Evolutionary conservation across 371 early-diverging fungal species (phyloP).

Genomic region (Entomophthora muscae): DNA sequence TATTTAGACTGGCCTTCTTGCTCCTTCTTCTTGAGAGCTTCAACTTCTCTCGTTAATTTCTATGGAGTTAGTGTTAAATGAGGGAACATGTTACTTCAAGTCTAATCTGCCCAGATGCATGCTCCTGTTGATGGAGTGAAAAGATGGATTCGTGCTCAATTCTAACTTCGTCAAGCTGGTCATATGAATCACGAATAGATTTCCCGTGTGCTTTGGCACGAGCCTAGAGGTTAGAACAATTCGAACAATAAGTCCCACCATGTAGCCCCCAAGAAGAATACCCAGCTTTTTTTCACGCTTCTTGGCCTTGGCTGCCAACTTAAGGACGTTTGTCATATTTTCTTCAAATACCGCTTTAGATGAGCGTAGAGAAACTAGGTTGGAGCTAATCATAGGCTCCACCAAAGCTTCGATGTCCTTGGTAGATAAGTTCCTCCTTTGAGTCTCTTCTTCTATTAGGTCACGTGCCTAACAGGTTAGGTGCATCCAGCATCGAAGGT

Average conservation of each 20-base stretch:
- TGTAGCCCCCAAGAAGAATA: slow-evolving; percentile 66
- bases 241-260: not conserved
- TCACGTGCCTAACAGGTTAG: slow-evolving; percentile 16
- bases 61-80: not conserved
- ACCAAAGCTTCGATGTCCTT: slow-evolving; percentile 15
- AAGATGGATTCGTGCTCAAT: slow-evolving; percentile 47
- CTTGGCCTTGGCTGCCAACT: slow-evolving; percentile 49
- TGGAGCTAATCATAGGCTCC: not conserved
- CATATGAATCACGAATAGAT: slow-evolving; percentile 34
- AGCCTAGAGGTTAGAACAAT: slow-evolving; percentile 11
- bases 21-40: not conserved
- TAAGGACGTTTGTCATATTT: slow-evolving; percentile 55
- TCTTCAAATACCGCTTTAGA: slow-evolving; percentile 14
- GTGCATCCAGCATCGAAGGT: not conserved
- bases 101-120: slow-evolving; percentile 12
- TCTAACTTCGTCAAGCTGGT: slow-evolving; percentile 39
- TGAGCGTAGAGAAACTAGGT: not conserved
- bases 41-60: not conserved
- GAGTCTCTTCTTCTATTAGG: slow-evolving; percentile 22
- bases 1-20: not conserved
- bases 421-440: slow-evolving; percentile 12
- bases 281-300: slow-evolving; percentile 74
- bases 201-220: slow-evolving; percentile 38
- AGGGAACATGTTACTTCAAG: not conserved
- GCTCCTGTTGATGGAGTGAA: slow-evolving; percentile 1